These are phyloP conservation scores for Globisporangium irregulare DNA, from an alignment of 352 stramenopile genomes.

Conservation along the genomic window DNA sequence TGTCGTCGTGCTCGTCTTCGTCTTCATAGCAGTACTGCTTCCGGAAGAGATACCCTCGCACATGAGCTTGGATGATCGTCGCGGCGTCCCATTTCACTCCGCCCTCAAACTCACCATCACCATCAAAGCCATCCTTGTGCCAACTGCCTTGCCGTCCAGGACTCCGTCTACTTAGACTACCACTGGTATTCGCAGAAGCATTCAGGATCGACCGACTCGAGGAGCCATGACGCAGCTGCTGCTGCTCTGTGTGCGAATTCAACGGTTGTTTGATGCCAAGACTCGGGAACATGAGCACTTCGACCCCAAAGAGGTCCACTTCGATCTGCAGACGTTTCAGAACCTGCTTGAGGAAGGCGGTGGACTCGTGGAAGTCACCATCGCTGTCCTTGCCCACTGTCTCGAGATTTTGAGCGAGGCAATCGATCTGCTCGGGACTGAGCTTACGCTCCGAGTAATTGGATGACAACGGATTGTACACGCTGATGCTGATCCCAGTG, in stretches of 20 bases:
- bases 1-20: not conserved
- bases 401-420: constrained; percentile 3
- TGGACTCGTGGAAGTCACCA: constrained; percentile 7
- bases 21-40: constrained; percentile 15
- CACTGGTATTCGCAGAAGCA: not conserved
- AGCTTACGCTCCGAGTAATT: constrained; percentile 15
- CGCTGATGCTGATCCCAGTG: not conserved
- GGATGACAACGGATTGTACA: constrained; percentile 16
- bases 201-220: constrained; percentile 2
- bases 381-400: not conserved
- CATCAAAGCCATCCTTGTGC: not conserved
- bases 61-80: constrained; percentile 13
- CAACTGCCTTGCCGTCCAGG: not conserved
- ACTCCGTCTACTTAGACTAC: not conserved
- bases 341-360: constrained; percentile 32
- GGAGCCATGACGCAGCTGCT: not conserved
- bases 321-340: constrained; percentile 45
- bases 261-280: constrained; percentile 28
- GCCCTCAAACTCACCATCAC: not conserved
- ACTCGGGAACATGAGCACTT: constrained; percentile 50
- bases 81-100: not conserved
- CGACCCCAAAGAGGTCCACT: constrained; percentile 49
- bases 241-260: constrained; percentile 14
- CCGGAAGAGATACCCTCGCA: constrained; percentile 18
- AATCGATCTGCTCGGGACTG: constrained; percentile 11